Evolutionary conservation across 1,139 yeast genomes (phyloP).

Genomic region (Ogataea hybrid): DNA sequence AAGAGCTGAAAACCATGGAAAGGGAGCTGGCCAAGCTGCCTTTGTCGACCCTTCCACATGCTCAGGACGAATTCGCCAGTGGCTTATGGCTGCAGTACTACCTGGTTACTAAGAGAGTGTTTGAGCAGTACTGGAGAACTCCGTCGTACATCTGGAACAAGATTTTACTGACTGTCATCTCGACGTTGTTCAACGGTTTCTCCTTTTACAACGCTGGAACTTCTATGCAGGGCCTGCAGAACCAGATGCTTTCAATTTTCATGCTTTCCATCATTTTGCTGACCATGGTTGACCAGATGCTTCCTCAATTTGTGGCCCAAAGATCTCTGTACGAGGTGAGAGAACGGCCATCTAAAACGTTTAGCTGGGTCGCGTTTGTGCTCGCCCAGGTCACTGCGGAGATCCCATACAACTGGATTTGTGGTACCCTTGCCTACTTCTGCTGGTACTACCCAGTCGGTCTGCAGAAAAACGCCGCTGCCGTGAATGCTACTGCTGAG

Average conservation of each 20-base stretch:
- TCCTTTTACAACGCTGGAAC: constrained; percentile 68
- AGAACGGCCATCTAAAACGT: constrained; percentile 71
- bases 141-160: constrained; percentile 71
- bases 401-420: constrained; percentile 68
- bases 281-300: constrained; percentile 67
- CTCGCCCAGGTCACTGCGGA: constrained; percentile 68
- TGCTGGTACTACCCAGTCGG: constrained; percentile 87
- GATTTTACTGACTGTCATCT: constrained; percentile 46
- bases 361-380: constrained; percentile 51
- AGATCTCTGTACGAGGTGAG: constrained; percentile 86
- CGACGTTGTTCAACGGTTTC: constrained; percentile 69
- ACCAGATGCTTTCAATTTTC: constrained; percentile 67
- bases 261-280: constrained; percentile 63
- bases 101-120: constrained; percentile 52
- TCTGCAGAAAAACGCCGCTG: constrained; percentile 52
- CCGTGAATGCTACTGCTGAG: constrained; percentile 49
- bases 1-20: constrained; percentile 46
- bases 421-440: constrained; percentile 66
- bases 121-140: constrained; percentile 73
- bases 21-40: constrained; percentile 41
- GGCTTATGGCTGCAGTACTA: constrained; percentile 46
- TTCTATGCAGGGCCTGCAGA: constrained; percentile 57
- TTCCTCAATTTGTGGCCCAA: constrained; percentile 69
- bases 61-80: constrained; percentile 44
- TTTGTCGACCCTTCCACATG: constrained; percentile 35